Percentiles rank a stretch among this genome's conserved stretches.
Evolutionary conservation across 805 yeast genomes (phyloP).

Genomic region (Schizosaccharomyces japonicus): DNA sequence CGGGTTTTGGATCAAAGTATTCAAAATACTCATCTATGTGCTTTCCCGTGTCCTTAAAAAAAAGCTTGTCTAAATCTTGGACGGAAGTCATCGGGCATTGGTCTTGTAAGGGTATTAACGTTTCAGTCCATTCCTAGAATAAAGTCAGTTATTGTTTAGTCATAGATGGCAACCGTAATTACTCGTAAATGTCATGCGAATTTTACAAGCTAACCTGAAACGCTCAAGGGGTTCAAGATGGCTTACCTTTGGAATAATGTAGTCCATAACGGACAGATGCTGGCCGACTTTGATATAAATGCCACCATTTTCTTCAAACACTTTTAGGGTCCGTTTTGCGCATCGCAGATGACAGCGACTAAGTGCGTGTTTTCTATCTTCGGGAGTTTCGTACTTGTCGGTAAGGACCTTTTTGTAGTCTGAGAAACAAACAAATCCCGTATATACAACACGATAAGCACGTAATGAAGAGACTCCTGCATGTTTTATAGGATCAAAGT

Average conservation of each 20-base stretch:
- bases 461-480: not conserved
- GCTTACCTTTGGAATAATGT: conserved; percentile 39
- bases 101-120: conserved; percentile 84
- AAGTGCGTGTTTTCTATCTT: conserved; percentile 29
- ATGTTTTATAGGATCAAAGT: conserved; percentile 2
- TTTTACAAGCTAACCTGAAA: not conserved
- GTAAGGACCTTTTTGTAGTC: not conserved
- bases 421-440: not conserved
- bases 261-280: conserved; percentile 78
- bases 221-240: not conserved
- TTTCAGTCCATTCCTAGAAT: conserved; percentile 60
- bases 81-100: conserved; percentile 61
- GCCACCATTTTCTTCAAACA: conserved; percentile 73
- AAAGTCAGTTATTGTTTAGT: no score
- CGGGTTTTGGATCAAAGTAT: conserved; percentile 46
- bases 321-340: conserved; percentile 54
- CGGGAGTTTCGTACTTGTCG: conserved; percentile 19
- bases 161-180: no score
- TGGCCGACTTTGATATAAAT: conserved; percentile 86
- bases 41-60: conserved; percentile 39
- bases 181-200: not conserved
- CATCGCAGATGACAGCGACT: conserved; percentile 47
- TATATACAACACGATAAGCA: not conserved
- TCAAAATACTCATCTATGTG: conserved; percentile 38
- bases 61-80: conserved; percentile 45